phyloP scores from a whole-genome alignment of 2,329 filamentous ascomycete genomes.

The Didymella exigua region DNA sequence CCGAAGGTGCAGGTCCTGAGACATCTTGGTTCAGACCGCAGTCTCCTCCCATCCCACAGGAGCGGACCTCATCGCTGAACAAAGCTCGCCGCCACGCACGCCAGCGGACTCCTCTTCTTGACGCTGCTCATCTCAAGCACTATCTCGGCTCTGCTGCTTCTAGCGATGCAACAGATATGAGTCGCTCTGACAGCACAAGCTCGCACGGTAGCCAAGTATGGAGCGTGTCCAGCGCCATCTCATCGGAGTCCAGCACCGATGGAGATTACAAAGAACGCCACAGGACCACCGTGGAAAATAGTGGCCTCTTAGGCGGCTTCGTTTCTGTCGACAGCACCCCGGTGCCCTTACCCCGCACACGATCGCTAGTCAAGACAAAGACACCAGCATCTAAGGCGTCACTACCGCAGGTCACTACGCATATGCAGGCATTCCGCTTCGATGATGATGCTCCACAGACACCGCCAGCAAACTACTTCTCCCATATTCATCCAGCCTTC shows the following conservation, averaged over 20 bases:
- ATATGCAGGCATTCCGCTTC: conserved; percentile 12
- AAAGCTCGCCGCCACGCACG: conserved; percentile 19
- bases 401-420: neutral
- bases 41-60: conserved; percentile 21
- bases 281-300: conserved; percentile 27
- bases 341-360: conserved; percentile 6
- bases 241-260: conserved; percentile 38
- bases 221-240: conserved; percentile 39
- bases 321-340: conserved; percentile 28
- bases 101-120: conserved; percentile 31
- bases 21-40: conserved; percentile 28
- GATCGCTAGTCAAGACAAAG: conserved; percentile 1
- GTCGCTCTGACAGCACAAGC: conserved; percentile 37
- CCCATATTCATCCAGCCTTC: conserved; percentile 12
- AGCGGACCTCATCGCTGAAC: conserved; percentile 17
- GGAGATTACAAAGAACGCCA: conserved; percentile 20
- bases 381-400: neutral
- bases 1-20: conserved; percentile 21
- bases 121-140: conserved; percentile 27
- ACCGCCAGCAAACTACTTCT: neutral
- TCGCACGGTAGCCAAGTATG: conserved; percentile 35
- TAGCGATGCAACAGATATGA: conserved; percentile 13
- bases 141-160: conserved; percentile 10
- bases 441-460: conserved; percentile 1
- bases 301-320: conserved; percentile 38